phyloP scores from a whole-genome alignment of 2,329 filamentous ascomycete species.

The Purpureocillium takamizusanense region DNA sequence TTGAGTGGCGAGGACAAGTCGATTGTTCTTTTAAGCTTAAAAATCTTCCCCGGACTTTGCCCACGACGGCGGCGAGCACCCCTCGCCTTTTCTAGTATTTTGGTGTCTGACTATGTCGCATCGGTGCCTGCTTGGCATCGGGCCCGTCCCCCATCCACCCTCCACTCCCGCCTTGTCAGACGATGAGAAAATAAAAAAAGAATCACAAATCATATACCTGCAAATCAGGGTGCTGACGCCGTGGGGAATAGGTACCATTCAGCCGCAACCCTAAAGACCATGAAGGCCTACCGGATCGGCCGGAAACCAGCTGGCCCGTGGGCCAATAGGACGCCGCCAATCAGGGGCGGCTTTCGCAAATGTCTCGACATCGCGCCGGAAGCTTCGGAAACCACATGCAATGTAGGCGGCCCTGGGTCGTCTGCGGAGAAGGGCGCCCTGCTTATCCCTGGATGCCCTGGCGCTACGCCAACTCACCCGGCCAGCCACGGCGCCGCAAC shows the following conservation, averaged over 20 bases:
- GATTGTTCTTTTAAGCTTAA: neutral
- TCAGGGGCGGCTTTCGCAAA: slow-evolving; percentile 31
- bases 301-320: slow-evolving; percentile 43
- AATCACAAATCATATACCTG: too few species aligned
- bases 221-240: slow-evolving; percentile 7
- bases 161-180: neutral
- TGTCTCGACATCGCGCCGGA: slow-evolving; percentile 5
- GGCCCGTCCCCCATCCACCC: neutral
- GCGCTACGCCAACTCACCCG: neutral
- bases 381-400: slow-evolving; percentile 5
- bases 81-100: too few species aligned
- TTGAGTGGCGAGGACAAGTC: neutral
- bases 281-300: slow-evolving; percentile 53
- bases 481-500: neutral
- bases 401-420: neutral
- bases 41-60: neutral
- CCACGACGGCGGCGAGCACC: too few species aligned
- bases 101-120: too few species aligned
- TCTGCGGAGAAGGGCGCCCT: slow-evolving; percentile 6
- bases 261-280: slow-evolving; percentile 39
- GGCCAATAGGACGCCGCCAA: slow-evolving; percentile 50
- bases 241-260: slow-evolving; percentile 44
- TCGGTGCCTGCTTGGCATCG: too few species aligned
- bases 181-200: too few species aligned
- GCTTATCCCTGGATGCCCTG: neutral